Conservation (phyloP, 2,329 filamentous ascomycete species). For the Aspergillus tubingensis region DNA sequence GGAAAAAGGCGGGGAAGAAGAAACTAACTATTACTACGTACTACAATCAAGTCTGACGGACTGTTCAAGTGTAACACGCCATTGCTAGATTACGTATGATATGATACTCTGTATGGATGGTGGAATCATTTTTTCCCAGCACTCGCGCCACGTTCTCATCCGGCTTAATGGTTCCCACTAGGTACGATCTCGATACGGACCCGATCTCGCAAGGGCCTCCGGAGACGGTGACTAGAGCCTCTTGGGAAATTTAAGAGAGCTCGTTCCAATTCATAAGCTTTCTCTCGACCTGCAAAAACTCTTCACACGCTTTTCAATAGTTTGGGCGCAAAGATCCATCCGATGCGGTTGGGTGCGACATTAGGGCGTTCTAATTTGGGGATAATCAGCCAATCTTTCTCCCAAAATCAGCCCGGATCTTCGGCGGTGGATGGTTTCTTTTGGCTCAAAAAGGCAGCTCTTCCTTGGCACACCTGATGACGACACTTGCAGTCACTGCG, state of each 20-base stretch:
- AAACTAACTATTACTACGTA: neutral
- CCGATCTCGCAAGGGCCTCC: conserved; percentile 5
- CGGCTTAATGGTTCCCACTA: conserved; percentile 2
- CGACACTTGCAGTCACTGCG: conserved; percentile 2
- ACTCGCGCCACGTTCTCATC: conserved; percentile 6
- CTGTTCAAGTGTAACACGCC: no score
- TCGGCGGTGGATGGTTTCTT: conserved; percentile 1
- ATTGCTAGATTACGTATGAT: no score
- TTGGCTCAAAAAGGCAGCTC: neutral
- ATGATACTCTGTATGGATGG: neutral
- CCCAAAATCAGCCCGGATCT: neutral
- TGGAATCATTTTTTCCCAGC: neutral
- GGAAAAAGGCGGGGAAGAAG: neutral
- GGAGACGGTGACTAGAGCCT: conserved; percentile 3
- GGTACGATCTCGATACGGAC: conserved; percentile 7
- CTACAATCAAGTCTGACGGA: neutral
- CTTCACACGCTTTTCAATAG: conserved; percentile 1
- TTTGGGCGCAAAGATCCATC: neutral
- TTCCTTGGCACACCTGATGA: conserved; percentile 9
- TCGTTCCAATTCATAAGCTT: neutral
- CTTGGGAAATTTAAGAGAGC: neutral
- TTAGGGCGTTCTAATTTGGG: neutral
- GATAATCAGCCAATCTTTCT: conserved; percentile 5
- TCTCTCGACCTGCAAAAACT: neutral
- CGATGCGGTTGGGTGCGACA: neutral